Conservation (phyloP, 2,329 filamentous ascomycete species). For the Fusarium caatingaense region DNA sequence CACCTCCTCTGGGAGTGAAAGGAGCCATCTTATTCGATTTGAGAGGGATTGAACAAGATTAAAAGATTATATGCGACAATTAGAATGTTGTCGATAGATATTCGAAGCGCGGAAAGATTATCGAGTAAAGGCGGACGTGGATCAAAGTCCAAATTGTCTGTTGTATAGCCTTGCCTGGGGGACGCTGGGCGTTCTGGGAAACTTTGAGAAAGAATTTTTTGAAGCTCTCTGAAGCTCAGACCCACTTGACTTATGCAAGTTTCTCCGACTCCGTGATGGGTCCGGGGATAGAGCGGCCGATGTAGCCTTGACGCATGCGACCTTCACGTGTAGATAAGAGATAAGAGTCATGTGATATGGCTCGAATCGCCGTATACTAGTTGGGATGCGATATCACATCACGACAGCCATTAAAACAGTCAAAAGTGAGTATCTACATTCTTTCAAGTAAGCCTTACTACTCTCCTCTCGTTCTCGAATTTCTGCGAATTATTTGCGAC, state of each 20-base stretch:
- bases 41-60: conserved; percentile 42
- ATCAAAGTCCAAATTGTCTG: conserved; percentile 48
- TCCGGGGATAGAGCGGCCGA: conserved; percentile 28
- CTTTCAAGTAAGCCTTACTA: fast-evolving
- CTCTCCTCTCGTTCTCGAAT: neutral
- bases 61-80: conserved; percentile 34
- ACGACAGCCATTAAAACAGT: neutral
- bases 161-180: conserved; percentile 47
- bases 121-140: conserved; percentile 45
- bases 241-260: conserved; percentile 39
- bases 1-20: conserved; percentile 49
- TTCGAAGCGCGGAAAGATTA: conserved; percentile 33
- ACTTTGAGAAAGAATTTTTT: conserved; percentile 53
- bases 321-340: conserved; percentile 39
- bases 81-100: conserved; percentile 30
- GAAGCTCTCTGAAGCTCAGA: conserved; percentile 50
- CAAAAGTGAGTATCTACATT: fast-evolving
- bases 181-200: conserved; percentile 43
- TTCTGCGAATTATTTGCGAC: conserved; percentile 26
- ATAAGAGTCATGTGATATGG: conserved; percentile 41
- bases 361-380: conserved; percentile 3
- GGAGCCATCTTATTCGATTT: conserved; percentile 49
- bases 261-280: conserved; percentile 43
- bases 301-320: neutral
- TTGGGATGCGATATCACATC: neutral